Base-by-base conservation (phyloP, 495 filamentous ascomycete species). In the Letharia lupina region DNA sequence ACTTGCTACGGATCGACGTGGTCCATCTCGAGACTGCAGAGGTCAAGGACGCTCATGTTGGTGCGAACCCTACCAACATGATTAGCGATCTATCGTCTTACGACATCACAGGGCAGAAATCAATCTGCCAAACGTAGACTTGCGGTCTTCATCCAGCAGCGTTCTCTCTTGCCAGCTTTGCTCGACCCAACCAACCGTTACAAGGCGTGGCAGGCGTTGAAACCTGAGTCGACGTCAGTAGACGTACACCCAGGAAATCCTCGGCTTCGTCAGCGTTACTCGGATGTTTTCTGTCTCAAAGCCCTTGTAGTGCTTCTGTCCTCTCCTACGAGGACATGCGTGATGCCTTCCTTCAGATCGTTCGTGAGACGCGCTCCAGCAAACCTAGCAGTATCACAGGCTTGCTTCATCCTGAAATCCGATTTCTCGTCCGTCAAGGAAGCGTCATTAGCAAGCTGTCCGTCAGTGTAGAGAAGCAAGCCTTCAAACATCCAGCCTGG, bases 111-210 rank as follows among this genome's bases (percentile, higher is more conserved):
- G 28, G 50, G 4, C 47, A 54, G 50, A 33, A 54, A 15, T 15
- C 50, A 23, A 5, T 28, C 28, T 54, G 28, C 50, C 50, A 54
- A 31, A 54, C 23, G 28, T 54, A 54, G 11, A 63, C 63, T 20
- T 59, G 75, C 75, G 76, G 69, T 92, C 90, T 82, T 97, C 94
- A 73, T 97, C 91, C 62, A 98, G 70, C 56, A 89, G 68, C 11
- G 93, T 96, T 65, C 80, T 80, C 74, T 91, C 87, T 65, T 77
- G 76, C 90, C 93, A 95, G 70, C 89, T 89, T 65, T 91, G 84
- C 60, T 85, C 81, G 1, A 96, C 77, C 94, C 94, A 98, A 28
- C 80, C 77, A 35, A 78, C 68, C 2, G 76, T 84, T 16, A 97
- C 89, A 35, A 96, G 75, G 69, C 92, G 80, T 2, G 93, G 91